These are phyloP conservation scores for Sesbania bispinosa DNA, from an alignment of 306 rosid genomes.

Conservation along the genomic window DNA sequence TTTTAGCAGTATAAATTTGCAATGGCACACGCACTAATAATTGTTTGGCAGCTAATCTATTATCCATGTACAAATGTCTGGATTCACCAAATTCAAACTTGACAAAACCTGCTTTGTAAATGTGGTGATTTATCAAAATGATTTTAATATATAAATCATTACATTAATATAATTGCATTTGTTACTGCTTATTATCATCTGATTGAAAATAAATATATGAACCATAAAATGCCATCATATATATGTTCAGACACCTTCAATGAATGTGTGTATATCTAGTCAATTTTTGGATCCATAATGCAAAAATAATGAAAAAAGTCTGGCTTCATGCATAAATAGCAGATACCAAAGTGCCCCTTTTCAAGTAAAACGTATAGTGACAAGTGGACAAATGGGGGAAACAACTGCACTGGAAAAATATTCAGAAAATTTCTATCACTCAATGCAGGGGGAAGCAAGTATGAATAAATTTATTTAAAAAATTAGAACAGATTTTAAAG, in stretches of 20 bases:
- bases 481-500: neutral
- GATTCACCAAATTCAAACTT: neutral
- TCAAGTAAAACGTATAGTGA: neutral
- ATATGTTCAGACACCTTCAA: constrained; percentile 1
- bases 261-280: neutral
- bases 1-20: neutral
- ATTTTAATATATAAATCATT: neutral
- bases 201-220: constrained; percentile 3
- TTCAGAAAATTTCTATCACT: constrained; percentile 6
- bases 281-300: neutral
- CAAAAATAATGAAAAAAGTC: neutral
- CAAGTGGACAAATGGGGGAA: neutral
- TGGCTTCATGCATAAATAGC: neutral
- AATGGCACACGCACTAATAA: neutral
- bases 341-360: neutral
- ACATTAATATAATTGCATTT: constrained; percentile 2
- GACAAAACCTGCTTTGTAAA: neutral
- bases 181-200: neutral
- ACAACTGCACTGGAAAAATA: neutral
- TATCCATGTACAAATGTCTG: neutral
- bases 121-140: neutral
- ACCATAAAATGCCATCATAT: constrained; percentile 6
- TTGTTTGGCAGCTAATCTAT: neutral
- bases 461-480: constrained; percentile 1
- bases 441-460: neutral